Evolutionary conservation across 352 stramenopile species (phyloP), one percentile per base, ranked within the genome.

Genomic region (Aphanomyces invadans): DNA sequence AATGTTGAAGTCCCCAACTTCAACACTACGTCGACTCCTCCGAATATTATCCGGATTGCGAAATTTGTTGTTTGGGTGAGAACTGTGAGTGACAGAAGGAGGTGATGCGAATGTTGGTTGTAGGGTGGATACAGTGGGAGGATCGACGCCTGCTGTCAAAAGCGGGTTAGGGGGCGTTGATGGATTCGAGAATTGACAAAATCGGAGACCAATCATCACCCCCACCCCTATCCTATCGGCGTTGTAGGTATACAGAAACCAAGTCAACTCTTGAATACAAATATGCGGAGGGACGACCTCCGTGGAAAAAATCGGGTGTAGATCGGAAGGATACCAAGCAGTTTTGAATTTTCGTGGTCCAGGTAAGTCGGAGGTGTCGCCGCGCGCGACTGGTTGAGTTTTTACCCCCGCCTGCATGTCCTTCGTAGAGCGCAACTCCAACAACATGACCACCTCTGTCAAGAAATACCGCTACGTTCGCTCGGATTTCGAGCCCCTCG

Each of bases 391-490:
- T n/a, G n/a, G n/a, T n/a, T n/a, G n/a, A n/a, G n/a, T n/a, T n/a
- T n/a, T n/a, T n/a, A n/a, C n/a, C n/a, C n/a, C n/a, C n/a, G n/a
- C n/a, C n/a, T n/a, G n/a, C n/a, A n/a, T n/a, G n/a, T 15, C 36
- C 36, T 7, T 42, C 36, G 36, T 42, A 42, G 49, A 33, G 49
- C 4, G 33, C 25, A 36, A 25, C 7, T 60, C 21, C n/a, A n/a
- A n/a, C n/a, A 38, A 26, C 10, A 21, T 29, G 26, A 25, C n/a
- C 23, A 52, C 26, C 11, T 42, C 59, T n/a, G 28, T 62, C 64
- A 90, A 86, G 74, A 88, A 76, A 54, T 91, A 88, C 61, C 82
- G 82, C 66, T 91, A 88, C 65, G 86, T 78, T 39, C 79, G 80
- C 51, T 54, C 75, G 15, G 76, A 91, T 65, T 91, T 91, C 59